A percentile compares a stretch with the other conserved stretches of the same genome.
Conservation (phyloP, 257 asterid species). For the Linaria vulgaris region DNA sequence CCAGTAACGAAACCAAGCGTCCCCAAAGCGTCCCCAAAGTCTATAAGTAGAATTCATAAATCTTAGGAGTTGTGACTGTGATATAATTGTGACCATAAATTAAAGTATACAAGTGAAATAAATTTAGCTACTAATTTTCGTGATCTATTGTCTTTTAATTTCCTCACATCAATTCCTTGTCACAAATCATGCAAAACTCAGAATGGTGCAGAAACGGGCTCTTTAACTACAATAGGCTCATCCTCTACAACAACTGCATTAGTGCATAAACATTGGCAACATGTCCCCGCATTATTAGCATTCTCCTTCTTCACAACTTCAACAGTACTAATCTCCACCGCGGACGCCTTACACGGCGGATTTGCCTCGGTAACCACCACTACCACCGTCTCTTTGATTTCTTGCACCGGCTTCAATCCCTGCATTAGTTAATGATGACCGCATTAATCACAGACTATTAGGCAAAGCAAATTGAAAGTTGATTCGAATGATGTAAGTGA, state of each 20-base stretch:
- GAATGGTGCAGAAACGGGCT: constrained; percentile 76
- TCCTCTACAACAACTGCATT: constrained; percentile 29
- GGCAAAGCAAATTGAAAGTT: no score
- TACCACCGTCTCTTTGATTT: constrained; percentile 29
- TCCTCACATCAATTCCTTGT: not conserved
- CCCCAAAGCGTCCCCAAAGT: no score
- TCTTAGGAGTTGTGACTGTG: no score
- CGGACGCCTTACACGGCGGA: constrained; percentile 8
- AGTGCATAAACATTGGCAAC: constrained; percentile 49
- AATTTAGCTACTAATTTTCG: no score
- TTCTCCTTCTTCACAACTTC: constrained; percentile 11
- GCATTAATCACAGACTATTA: not conserved
- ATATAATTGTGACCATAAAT: no score
- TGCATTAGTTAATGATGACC: constrained; percentile 13
- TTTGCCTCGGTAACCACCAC: constrained; percentile 29
- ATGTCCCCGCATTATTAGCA: constrained; percentile 22
- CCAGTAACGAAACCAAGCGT: no score
- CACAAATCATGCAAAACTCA: constrained; percentile 23
- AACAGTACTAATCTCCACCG: constrained; percentile 16
- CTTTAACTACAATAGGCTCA: constrained; percentile 42
- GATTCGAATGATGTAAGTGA: no score
- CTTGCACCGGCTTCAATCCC: constrained; percentile 37
- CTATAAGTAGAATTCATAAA: no score
- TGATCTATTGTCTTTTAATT: no score
- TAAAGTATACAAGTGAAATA: no score